Percentiles rank a stretch among this genome's conserved stretches.
Conservation (phyloP, 306 rosid genomes). For the Trifolium subterraneum region DNA sequence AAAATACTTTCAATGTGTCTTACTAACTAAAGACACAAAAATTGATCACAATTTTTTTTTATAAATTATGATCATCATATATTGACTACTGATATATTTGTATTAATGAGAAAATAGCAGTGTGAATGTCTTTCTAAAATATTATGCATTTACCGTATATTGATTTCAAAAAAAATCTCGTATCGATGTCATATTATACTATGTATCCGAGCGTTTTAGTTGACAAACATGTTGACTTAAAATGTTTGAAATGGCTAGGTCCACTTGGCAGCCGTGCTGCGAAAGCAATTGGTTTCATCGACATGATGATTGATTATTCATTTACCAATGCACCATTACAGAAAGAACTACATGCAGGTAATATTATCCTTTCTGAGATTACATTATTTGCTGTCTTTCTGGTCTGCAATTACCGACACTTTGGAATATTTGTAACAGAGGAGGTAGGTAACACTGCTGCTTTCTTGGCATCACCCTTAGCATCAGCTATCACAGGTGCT, state of each 20-base stretch:
- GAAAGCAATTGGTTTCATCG: slow-evolving; percentile 95
- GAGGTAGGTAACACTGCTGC: slow-evolving; percentile 91
- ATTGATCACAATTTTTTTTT: too few species aligned
- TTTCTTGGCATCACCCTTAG: slow-evolving; percentile 81
- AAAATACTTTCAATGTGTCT: too few species aligned
- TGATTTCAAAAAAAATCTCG: too few species aligned
- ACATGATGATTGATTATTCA: slow-evolving; percentile 92
- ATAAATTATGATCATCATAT: too few species aligned
- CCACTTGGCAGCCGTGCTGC: slow-evolving; percentile 97
- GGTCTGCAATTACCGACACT: not conserved
- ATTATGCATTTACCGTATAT: too few species aligned
- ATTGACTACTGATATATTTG: too few species aligned
- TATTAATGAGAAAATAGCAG: too few species aligned
- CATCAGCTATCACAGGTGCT: slow-evolving; percentile 88
- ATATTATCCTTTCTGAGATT: slow-evolving; percentile 22
- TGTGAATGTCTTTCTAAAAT: too few species aligned
- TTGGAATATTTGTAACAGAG: slow-evolving; percentile 58
- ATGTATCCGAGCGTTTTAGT: not conserved
- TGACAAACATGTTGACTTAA: slow-evolving; percentile 3
- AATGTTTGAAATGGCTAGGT: slow-evolving; percentile 52
- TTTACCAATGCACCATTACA: slow-evolving; percentile 82
- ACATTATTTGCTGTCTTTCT: not conserved
- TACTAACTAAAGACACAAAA: not conserved
- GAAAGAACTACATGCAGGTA: slow-evolving; percentile 88
- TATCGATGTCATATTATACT: not conserved